These are phyloP conservation scores for Suhomyces xylopsoci DNA, from an alignment of 805 yeast species.

Conservation along the genomic window DNA sequence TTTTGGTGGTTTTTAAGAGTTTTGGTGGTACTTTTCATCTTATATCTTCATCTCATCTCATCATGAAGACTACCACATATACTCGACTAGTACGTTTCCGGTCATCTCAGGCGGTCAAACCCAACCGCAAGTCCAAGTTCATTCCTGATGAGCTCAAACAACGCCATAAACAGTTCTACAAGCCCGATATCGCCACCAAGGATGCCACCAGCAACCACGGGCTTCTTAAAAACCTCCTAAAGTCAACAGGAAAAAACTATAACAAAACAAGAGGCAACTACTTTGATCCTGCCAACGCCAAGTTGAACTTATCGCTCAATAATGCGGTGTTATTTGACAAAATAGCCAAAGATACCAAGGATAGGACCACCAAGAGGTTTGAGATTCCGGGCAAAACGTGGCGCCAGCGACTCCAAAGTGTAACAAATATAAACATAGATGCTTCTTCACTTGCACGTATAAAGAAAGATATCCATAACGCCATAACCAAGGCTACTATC, in stretches of 20 bases:
- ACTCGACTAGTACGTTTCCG: not conserved
- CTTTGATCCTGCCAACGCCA: conserved; percentile 22
- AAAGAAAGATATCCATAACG: not conserved
- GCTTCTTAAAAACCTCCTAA: conserved; percentile 1
- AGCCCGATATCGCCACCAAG: not conserved
- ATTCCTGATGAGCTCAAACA: conserved; percentile 3
- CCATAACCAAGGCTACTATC: conserved; percentile 10
- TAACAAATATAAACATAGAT: not conserved
- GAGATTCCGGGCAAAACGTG: conserved; percentile 17
- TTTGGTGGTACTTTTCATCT: not conserved
- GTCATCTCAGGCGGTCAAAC: not conserved
- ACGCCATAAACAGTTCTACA: not conserved
- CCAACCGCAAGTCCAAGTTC: not conserved
- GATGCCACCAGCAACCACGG: not conserved
- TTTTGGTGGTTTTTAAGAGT: not conserved
- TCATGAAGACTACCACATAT: not conserved
- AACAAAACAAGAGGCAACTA: conserved; percentile 5
- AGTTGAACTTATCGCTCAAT: conserved; percentile 16
- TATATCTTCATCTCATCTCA: not conserved
- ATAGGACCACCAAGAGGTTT: conserved; percentile 20
- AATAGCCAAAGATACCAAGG: conserved; percentile 14
- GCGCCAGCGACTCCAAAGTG: conserved; percentile 8
- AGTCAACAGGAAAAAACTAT: conserved; percentile 3
- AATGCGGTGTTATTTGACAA: conserved; percentile 17
- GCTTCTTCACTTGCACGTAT: not conserved